Evolutionary conservation across 345 rosid species (phyloP).

Genomic region (Bruguiera parviflora): DNA sequence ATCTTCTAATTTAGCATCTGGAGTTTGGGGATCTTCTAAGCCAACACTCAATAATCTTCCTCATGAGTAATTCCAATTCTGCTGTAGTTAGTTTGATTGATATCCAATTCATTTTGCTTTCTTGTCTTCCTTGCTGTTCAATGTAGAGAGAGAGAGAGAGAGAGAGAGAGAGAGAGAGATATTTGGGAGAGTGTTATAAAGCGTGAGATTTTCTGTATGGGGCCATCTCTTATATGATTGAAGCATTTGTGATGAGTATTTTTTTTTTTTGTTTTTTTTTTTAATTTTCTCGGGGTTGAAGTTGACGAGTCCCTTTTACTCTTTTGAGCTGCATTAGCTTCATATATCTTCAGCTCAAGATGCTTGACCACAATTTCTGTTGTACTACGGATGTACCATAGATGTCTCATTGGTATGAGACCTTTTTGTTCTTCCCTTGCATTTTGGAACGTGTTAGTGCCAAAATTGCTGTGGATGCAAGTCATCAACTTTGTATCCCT

Average conservation of each 20-base stretch:
- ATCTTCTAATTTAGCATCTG: conserved; percentile 29
- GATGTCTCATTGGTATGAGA: too few species aligned
- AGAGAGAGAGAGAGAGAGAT: conserved; percentile 16
- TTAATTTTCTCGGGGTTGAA: too few species aligned
- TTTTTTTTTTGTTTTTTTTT: neutral
- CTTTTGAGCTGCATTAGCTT: too few species aligned
- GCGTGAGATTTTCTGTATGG: conserved; percentile 30
- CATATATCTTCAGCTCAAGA: too few species aligned
- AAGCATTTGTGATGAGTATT: conserved; percentile 21
- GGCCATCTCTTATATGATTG: conserved; percentile 16
- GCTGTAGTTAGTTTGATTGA: conserved; percentile 33
- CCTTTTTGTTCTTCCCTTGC: too few species aligned
- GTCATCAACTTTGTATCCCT: too few species aligned
- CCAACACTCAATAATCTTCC: conserved; percentile 41
- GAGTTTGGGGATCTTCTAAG: conserved; percentile 40
- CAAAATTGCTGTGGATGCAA: too few species aligned
- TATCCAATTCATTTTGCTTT: conserved; percentile 19
- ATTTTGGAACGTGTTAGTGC: too few species aligned
- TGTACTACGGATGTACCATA: too few species aligned
- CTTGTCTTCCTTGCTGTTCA: neutral
- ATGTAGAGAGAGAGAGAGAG: conserved; percentile 22
- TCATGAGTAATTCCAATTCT: conserved; percentile 29
- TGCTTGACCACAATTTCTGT: too few species aligned
- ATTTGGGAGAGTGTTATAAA: conserved; percentile 33
- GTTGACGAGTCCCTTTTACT: too few species aligned